Conservation (phyloP, 2,329 filamentous ascomycete species). For the Stachybotrys chartarum region DNA sequence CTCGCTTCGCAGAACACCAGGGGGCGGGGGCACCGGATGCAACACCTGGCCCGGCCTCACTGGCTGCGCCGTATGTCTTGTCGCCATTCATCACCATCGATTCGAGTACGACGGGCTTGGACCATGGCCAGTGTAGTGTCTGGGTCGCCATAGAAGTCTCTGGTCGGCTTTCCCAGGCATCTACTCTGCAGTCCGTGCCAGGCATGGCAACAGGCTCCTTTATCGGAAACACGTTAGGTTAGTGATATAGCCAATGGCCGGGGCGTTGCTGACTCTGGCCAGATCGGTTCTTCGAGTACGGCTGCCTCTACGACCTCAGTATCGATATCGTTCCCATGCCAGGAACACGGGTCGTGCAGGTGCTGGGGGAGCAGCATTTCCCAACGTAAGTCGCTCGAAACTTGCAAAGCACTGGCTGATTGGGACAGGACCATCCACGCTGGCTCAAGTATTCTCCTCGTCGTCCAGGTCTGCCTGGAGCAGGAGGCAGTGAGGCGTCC, state of each 20-base stretch:
- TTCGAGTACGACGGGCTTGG: slow-evolving; percentile 29
- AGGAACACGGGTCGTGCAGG: slow-evolving; percentile 34
- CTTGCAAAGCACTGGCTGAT: slow-evolving; percentile 5
- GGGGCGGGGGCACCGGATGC: too few species aligned
- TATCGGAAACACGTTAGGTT: slow-evolving; percentile 13
- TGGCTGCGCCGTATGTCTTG: slow-evolving; percentile 9
- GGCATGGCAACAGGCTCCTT: slow-evolving; percentile 5
- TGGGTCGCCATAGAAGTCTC: slow-evolving; percentile 45
- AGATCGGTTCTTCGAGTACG: slow-evolving; percentile 32
- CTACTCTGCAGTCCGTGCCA: not conserved
- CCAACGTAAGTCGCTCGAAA: slow-evolving; percentile 27
- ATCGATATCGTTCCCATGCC: slow-evolving; percentile 36
- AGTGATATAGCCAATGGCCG: not conserved
- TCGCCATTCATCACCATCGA: slow-evolving; percentile 36
- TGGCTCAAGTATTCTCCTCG: slow-evolving; percentile 37
- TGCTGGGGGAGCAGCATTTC: slow-evolving; percentile 36
- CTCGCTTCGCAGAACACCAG: too few species aligned
- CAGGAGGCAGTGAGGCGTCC: slow-evolving; percentile 3
- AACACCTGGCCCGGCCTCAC: too few species aligned
- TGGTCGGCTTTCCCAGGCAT: slow-evolving; percentile 25
- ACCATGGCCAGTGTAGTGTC: slow-evolving; percentile 24
- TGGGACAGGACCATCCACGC: slow-evolving; percentile 30
- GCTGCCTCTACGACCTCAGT: slow-evolving; percentile 40
- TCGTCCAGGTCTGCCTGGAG: slow-evolving; percentile 38
- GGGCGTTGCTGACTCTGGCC: slow-evolving; percentile 1